phyloP scores from a whole-genome alignment of 768 basidiomycete genomes.

The Porphyrellus cyaneotinctus region DNA sequence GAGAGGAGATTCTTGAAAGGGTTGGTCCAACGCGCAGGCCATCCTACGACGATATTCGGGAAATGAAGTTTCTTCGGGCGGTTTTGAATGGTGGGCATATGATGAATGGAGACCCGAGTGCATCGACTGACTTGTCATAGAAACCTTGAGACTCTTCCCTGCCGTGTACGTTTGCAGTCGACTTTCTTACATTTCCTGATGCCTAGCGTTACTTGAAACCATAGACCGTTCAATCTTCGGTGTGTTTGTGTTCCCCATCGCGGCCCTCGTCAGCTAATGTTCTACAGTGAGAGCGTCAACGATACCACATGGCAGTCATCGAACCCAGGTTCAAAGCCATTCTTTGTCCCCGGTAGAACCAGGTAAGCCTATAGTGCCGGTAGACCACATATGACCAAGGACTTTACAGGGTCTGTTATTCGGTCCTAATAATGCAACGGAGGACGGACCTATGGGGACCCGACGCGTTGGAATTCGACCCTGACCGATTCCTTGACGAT shows the following conservation, averaged over 20 bases:
- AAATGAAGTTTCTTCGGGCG: conserved; percentile 43
- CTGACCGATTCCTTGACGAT: conserved; percentile 39
- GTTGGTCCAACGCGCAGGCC: conserved; percentile 36
- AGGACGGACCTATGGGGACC: conserved; percentile 37
- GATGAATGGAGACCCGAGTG: too few species aligned
- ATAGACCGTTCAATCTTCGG: conserved; percentile 35
- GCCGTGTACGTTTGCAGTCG: conserved; percentile 23
- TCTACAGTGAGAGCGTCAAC: conserved; percentile 16
- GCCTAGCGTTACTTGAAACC: background rate
- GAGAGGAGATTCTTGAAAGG: conserved; percentile 39
- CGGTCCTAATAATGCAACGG: conserved; percentile 35
- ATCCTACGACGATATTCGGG: conserved; percentile 39
- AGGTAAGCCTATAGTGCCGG: conserved; percentile 11
- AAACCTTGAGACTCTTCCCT: conserved; percentile 33
- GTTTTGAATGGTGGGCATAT: conserved; percentile 39
- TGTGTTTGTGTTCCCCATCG: conserved; percentile 1
- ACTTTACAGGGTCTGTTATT: conserved; percentile 22
- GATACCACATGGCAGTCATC: conserved; percentile 26
- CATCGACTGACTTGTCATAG: conserved; percentile 10
- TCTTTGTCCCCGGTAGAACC: conserved; percentile 27
- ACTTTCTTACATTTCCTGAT: background rate
- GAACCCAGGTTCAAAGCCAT: conserved; percentile 21
- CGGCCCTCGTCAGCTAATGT: background rate
- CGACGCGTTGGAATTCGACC: conserved; percentile 36
- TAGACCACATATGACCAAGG: background rate